Percentiles rank a stretch among this genome's conserved stretches.
These are phyloP conservation scores for Yamadazyma atmosphaerica DNA, from an alignment of 1,139 yeast genomes.

Conservation along the genomic window DNA sequence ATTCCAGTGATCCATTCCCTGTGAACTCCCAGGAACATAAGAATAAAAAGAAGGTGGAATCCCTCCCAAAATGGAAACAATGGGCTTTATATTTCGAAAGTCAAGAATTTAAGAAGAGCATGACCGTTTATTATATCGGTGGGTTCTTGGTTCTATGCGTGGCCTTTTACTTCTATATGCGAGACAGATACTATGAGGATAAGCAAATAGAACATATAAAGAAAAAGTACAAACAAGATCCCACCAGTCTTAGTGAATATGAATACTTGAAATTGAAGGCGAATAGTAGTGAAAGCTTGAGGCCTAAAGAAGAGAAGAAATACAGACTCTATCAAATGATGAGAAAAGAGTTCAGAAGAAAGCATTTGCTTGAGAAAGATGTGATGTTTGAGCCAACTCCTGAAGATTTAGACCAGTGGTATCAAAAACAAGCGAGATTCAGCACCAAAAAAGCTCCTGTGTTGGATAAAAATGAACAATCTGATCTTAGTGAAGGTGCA, in stretches of 20 bases:
- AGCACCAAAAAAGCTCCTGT: constrained; percentile 27
- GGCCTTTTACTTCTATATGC: constrained; percentile 66
- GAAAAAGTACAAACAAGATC: constrained; percentile 40
- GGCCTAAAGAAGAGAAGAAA: constrained; percentile 58
- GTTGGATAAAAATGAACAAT: constrained; percentile 20
- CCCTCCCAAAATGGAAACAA: constrained; percentile 38
- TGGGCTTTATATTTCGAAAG: constrained; percentile 42
- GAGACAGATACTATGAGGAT: constrained; percentile 66
- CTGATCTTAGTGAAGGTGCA: constrained; percentile 6
- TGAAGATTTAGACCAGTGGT: constrained; percentile 47
- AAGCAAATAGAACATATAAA: constrained; percentile 53
- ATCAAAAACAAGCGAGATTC: constrained; percentile 38
- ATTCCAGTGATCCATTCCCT: constrained; percentile 32
- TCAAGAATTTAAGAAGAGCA: constrained; percentile 37
- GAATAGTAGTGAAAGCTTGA: constrained; percentile 46
- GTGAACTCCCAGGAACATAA: constrained; percentile 29
- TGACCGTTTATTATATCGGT: constrained; percentile 54
- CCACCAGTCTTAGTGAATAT: constrained; percentile 53
- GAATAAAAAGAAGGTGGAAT: constrained; percentile 23
- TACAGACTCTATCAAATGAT: constrained; percentile 52
- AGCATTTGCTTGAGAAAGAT: constrained; percentile 43
- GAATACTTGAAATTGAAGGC: constrained; percentile 63
- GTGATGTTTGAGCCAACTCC: constrained; percentile 55
- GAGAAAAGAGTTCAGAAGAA: constrained; percentile 52
- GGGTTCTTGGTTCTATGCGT: constrained; percentile 56